Evolutionary conservation across 768 basidiomycete species (phyloP), one percentile per base, ranked within the genome.

Genomic region (Serendipita sp.): DNA sequence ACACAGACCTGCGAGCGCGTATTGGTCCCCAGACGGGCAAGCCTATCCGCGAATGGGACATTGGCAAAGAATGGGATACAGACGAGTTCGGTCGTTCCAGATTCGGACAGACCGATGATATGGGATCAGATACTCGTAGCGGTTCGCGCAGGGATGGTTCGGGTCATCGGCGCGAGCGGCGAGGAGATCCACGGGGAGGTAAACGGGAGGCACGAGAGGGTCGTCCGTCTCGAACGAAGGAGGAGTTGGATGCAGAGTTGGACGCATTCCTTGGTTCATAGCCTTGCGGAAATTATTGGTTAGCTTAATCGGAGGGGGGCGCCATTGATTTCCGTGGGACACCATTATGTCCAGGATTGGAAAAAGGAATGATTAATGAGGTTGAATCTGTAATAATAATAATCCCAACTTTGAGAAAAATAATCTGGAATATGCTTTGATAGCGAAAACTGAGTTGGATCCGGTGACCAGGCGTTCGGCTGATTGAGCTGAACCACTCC

Each of bases 241-340:
- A 86, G 73, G 87, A 91, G 68, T 76, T 92, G 43, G 89, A 92
- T 67, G 87, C 85, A 58, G 89, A 92, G 69, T 75, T 91, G 53
- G 89, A 91, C 36, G 84, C 85, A 15, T 91, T 91, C 43, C 52
- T 67, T 31, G 37, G 34, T 23, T 10, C 27, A 37, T 60, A 37
- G 34, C 40, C 13, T 40, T 40, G 40, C 40, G 5, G 40, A 40
- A 6, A 6, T 13, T 40, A 40, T 40, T 40, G 40, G 40, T 0
- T 40, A 13, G 40, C 0, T 40, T 40, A 40, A 40, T 40, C 13
- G 40, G 40, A 23, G 23, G 23, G 23, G 23, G 23, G 23, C 23
- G 23, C 23, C 23, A 23, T 23, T 23, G 23, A 23, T 23, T 23
- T 23, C 23, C 23, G 23, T 23, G 23, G 40, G 6, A 5, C 40